Conservation (phyloP, 2,329 filamentous ascomycete genomes). For the Fusarium sp. region DNA sequence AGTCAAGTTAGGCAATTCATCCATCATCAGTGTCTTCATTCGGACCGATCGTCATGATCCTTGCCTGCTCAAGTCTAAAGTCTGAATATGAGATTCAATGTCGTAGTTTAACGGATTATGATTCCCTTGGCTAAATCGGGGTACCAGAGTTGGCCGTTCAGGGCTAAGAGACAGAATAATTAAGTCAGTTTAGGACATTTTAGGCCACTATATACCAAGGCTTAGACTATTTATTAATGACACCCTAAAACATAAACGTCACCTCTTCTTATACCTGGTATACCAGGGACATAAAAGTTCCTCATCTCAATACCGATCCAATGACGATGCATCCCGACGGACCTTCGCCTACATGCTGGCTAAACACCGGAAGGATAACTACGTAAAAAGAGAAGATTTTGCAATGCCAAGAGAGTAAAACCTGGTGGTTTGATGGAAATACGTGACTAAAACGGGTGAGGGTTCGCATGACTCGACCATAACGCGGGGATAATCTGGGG, state of each 20-base stretch:
- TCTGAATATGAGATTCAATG: neutral
- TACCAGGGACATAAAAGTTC: neutral
- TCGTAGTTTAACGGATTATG: neutral
- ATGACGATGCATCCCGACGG: neutral
- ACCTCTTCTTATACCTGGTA: neutral
- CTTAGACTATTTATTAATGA: neutral
- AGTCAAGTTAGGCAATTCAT: slow-evolving; percentile 1
- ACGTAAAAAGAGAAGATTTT: neutral
- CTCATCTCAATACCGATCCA: neutral
- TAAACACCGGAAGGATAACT: neutral
- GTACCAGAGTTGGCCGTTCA: neutral
- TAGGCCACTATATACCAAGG: neutral
- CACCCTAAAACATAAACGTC: neutral
- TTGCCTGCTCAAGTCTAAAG: slow-evolving; percentile 9
- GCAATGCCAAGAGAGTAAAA: slow-evolving; percentile 13
- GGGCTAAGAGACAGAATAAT: neutral
- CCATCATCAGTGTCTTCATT: slow-evolving; percentile 17
- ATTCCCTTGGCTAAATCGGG: neutral
- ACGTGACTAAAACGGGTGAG: slow-evolving; percentile 1
- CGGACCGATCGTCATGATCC: slow-evolving; percentile 24
- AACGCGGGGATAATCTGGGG: slow-evolving; percentile 39
- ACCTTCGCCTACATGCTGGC: neutral
- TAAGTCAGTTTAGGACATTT: neutral
- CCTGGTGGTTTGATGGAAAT: slow-evolving; percentile 2
- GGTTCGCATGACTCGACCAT: slow-evolving; percentile 7